phyloP scores from a whole-genome alignment of 768 basidiomycete genomes.

The Kondoa malvinella region DNA sequence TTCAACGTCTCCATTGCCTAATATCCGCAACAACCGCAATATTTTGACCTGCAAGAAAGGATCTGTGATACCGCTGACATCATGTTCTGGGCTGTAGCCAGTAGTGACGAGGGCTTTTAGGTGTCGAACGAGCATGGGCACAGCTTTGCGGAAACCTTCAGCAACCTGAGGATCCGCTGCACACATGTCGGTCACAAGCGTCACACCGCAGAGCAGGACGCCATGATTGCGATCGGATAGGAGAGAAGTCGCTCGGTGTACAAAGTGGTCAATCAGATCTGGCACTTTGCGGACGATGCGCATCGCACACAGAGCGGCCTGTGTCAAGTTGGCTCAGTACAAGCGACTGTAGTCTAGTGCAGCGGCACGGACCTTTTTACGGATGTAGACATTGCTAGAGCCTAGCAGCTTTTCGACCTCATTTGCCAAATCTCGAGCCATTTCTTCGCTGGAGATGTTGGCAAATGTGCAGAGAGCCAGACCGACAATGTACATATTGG shows the following conservation, averaged over 20 bases:
- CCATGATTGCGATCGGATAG: conserved; percentile 94
- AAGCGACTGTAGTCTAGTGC: conserved; percentile 1
- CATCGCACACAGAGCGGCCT: conserved; percentile 91
- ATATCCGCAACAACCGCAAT: conserved; percentile 66
- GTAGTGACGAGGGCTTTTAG: conserved; percentile 87
- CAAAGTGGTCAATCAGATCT: conserved; percentile 84
- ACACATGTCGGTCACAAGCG: conserved; percentile 89
- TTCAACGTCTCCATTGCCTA: conserved; percentile 65
- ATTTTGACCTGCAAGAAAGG: conserved; percentile 88
- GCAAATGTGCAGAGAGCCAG: conserved; percentile 95
- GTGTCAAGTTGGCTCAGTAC: conserved; percentile 3
- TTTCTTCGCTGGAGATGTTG: conserved; percentile 97
- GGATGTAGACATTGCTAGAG: conserved; percentile 93
- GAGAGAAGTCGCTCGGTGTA: conserved; percentile 67
- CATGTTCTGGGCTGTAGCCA: conserved; percentile 95
- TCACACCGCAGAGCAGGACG: conserved; percentile 81
- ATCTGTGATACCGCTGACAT: conserved; percentile 97
- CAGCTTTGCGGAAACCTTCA: conserved; percentile 84
- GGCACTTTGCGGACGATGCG: conserved; percentile 91
- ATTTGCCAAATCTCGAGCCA: conserved; percentile 93
- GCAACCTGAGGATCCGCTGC: conserved; percentile 52
- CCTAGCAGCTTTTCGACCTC: conserved; percentile 95
- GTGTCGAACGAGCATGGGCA: conserved; percentile 81
- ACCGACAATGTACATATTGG: conserved; percentile 97
- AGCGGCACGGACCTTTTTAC: conserved; percentile 66